Evolutionary conservation across 768 basidiomycete genomes (phyloP).

Genomic region (Hericium rajendrae): DNA sequence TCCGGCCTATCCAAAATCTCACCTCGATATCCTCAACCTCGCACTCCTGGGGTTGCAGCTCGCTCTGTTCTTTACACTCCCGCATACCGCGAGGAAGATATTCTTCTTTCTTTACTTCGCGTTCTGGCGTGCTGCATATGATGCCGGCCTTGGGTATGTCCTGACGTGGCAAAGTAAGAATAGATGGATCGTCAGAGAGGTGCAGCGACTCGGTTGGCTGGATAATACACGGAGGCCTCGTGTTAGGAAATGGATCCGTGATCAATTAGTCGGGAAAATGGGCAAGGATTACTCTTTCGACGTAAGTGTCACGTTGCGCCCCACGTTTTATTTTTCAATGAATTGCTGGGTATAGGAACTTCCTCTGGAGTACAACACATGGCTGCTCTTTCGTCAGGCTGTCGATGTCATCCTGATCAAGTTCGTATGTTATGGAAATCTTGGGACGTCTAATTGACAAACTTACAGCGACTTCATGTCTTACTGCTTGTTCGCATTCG

Average conservation of each 20-base stretch:
- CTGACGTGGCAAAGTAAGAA: constrained; percentile 93
- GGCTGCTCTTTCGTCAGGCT: constrained; percentile 92
- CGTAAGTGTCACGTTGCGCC: constrained; percentile 34
- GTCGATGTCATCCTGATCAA: constrained; percentile 96
- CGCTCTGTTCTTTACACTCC: constrained; percentile 57
- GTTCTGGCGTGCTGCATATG: constrained; percentile 89
- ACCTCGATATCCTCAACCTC: constrained; percentile 83
- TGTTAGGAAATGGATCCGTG: constrained; percentile 74
- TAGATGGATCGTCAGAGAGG: constrained; percentile 82
- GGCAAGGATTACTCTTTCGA: constrained; percentile 91
- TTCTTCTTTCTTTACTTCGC: constrained; percentile 90
- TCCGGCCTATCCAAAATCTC: constrained; percentile 76
- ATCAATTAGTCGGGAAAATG: constrained; percentile 87
- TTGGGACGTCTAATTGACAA: not conserved
- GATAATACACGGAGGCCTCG: constrained; percentile 55
- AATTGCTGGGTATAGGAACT: constrained; percentile 45
- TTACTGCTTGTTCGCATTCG: constrained; percentile 91
- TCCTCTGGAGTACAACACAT: constrained; percentile 90
- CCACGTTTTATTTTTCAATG: constrained; percentile 1
- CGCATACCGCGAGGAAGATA: constrained; percentile 39
- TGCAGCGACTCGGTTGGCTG: constrained; percentile 82
- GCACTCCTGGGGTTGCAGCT: constrained; percentile 70
- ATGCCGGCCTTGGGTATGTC: constrained; percentile 89
- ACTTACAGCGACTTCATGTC: constrained; percentile 77
- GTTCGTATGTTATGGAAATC: constrained; percentile 28